Percentiles rank a stretch among this genome's conserved stretches.
These are phyloP conservation scores for Aspergillus campestris DNA, from an alignment of 495 filamentous ascomycete species.

Conservation along the genomic window DNA sequence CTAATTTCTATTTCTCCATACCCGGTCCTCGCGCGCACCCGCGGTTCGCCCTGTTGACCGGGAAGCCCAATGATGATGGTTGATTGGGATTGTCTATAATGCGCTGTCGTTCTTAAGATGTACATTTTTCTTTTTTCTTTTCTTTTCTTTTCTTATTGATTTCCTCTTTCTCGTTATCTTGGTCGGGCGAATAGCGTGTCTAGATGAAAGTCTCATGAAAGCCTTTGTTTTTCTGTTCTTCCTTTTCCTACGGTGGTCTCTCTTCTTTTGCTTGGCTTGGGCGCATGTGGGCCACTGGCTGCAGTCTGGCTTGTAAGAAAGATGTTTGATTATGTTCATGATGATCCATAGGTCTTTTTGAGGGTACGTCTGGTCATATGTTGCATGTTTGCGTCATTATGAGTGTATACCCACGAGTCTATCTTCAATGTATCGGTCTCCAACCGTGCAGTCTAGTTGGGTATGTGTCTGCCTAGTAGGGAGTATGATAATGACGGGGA, in stretches of 20 bases:
- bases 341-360: no score
- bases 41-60: constrained; percentile 5
- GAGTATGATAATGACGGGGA: no score
- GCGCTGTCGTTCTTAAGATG: constrained; percentile 32
- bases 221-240: constrained; percentile 2
- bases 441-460: no score
- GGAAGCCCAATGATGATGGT: constrained; percentile 24
- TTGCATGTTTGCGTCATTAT: no score
- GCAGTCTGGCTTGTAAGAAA: no score
- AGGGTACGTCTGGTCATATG: no score
- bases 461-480: no score
- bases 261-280: constrained; percentile 1
- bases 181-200: constrained; percentile 18
- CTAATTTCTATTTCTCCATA: background rate
- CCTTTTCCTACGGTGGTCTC: background rate
- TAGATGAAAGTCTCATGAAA: constrained; percentile 12
- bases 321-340: no score
- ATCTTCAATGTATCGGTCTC: no score
- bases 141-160: constrained; percentile 3
- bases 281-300: no score
- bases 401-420: no score
- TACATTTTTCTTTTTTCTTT: constrained; percentile 29
- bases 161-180: background rate
- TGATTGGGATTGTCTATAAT: constrained; percentile 36
- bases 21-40: constrained; percentile 1